Evolutionary conservation across 345 rosid species (phyloP), one percentile per base, ranked within the genome.

Genomic region (Ceriops decandra): DNA sequence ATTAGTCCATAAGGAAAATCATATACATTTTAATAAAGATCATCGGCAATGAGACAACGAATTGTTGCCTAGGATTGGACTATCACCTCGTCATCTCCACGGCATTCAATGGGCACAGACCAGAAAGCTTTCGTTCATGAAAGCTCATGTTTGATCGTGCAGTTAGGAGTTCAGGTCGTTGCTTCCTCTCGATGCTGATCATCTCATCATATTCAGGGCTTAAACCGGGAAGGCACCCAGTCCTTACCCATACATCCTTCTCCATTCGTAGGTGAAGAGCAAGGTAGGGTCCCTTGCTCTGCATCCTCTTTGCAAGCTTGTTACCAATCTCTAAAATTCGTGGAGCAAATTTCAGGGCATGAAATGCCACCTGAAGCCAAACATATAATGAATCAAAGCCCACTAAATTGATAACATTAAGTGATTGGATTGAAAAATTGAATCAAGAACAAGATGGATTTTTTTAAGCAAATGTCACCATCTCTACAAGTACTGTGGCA

Each of bases 181-280:
- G 81, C 80, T 80, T 87, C 82, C 98, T 84, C 82, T 91, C 99
- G 3, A 69, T 70, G 63, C 78, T 74, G 7, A 90, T 81, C 35
- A 90, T 84, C 77, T 88, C 97, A 33, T 95, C 97, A 42, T 82
- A 91, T 71, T 86, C 80, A 16, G 78, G 80, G 81, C 81, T 86
- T 72, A 89, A 75, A 69, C 96, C 99, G n/a, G 91, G 89, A 58
- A 87, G 92, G 72, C 99, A 95, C 20, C 97, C 98, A 15, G 97
- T 92, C 78, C 97, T 87, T 71, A 95, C 96, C 98, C 98, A 92
- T 11, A 91, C 98, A 62, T 90, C 98, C 79, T 90, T 90, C 82
- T 95, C 98, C 84, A 91, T 60, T 19, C 97, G 84, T 61, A 90
- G 85, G 83, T 92, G 99, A 73, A 95, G 89, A 19, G 96, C 96